Conservation (phyloP, 352 stramenopile species). For the Phytophthora hibernalis region DNA sequence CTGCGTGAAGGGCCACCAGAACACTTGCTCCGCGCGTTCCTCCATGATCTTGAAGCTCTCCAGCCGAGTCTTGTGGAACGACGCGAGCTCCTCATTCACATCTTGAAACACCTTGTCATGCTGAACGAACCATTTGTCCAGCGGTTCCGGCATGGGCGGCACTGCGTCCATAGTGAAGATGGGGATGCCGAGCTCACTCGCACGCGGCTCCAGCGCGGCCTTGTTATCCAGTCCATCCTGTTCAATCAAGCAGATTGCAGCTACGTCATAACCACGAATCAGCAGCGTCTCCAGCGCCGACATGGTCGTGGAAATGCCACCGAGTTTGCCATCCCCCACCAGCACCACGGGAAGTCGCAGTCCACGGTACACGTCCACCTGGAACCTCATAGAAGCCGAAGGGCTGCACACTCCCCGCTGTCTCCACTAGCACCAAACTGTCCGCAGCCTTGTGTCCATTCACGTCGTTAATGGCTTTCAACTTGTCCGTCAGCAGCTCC, state of each 20-base stretch:
- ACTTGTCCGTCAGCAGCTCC: constrained; percentile 63
- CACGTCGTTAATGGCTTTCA: constrained; percentile 48
- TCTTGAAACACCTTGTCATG: constrained; percentile 60
- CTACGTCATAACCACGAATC: constrained; percentile 92
- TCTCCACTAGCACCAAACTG: constrained; percentile 92
- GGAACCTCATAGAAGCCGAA: constrained; percentile 83
- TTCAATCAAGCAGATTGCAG: constrained; percentile 84
- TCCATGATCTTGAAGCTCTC: constrained; percentile 65
- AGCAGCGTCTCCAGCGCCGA: constrained; percentile 93
- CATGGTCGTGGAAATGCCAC: constrained; percentile 96
- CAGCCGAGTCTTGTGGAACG: constrained; percentile 66
- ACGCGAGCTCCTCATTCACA: constrained; percentile 55
- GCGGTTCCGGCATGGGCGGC: constrained; percentile 75
- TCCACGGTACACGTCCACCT: constrained; percentile 95
- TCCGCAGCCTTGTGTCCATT: constrained; percentile 38
- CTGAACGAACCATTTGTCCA: constrained; percentile 71
- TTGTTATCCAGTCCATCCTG: constrained; percentile 77
- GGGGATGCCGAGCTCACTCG: constrained; percentile 73
- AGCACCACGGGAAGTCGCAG: constrained; percentile 93
- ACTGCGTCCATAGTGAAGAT: constrained; percentile 79
- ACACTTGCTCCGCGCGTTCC: constrained; percentile 69
- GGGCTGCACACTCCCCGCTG: constrained; percentile 95
- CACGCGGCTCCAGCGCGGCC: constrained; percentile 62
- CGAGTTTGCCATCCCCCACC: constrained; percentile 96
- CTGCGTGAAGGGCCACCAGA: constrained; percentile 96